phyloP scores from a whole-genome alignment of 352 stramenopile genomes.

The Globisporangium nodosum region DNA sequence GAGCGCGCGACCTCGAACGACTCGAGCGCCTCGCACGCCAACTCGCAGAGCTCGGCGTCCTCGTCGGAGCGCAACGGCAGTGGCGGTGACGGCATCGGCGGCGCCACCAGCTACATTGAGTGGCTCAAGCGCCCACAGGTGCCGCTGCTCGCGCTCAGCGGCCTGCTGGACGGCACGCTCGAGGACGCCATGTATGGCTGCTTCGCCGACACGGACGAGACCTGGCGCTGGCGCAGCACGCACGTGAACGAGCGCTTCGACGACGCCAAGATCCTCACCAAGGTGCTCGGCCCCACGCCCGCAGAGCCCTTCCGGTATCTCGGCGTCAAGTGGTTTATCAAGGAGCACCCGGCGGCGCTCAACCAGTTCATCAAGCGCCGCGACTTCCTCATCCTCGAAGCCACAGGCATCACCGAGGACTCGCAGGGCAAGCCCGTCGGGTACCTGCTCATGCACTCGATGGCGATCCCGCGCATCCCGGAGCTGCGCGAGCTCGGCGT shows the following conservation, averaged over 20 bases:
- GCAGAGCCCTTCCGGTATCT: constrained; percentile 22
- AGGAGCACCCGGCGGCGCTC: constrained; percentile 1
- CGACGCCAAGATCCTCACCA: constrained; percentile 2
- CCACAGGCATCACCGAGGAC: constrained; percentile 25
- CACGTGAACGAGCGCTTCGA: constrained; percentile 9
- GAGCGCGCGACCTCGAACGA: background rate
- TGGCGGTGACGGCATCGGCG: background rate
- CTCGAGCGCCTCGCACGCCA: background rate
- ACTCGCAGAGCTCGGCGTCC: constrained; percentile 5
- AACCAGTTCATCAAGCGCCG: constrained; percentile 13
- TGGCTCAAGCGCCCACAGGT: constrained; percentile 11
- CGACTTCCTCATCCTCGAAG: constrained; percentile 32
- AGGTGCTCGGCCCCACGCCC: constrained; percentile 6
- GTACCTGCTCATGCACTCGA: constrained; percentile 38
- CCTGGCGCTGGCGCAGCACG: constrained; percentile 12
- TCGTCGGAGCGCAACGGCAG: constrained; percentile 3
- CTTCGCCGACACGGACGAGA: constrained; percentile 14
- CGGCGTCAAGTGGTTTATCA: constrained; percentile 22
- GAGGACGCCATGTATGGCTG: constrained; percentile 15
- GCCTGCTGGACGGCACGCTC: constrained; percentile 12
- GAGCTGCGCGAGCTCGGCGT: constrained; percentile 5
- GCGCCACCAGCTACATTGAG: constrained; percentile 10
- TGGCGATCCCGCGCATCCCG: constrained; percentile 15
- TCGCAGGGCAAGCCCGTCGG: constrained; percentile 25
- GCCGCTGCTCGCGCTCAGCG: constrained; percentile 10